A percentile compares a stretch with the other conserved stretches of the same genome.
These are phyloP conservation scores for Debaryomyces fabryi DNA, from an alignment of 1,139 yeast species.

Conservation along the genomic window DNA sequence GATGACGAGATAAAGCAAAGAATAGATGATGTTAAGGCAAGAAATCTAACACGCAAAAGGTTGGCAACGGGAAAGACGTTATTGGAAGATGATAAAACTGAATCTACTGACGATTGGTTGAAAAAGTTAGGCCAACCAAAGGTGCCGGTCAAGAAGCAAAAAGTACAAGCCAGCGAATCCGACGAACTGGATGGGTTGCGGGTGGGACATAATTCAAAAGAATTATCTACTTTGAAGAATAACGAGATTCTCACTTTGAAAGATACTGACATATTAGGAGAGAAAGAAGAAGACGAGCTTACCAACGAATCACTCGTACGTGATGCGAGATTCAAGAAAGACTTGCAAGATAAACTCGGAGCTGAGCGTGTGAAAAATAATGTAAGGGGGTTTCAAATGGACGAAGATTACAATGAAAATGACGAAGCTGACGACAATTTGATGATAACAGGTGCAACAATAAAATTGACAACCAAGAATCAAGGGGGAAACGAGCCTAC, in stretches of 20 bases:
- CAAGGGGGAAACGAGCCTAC: slow-evolving; percentile 11
- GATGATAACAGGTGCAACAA: slow-evolving; percentile 15
- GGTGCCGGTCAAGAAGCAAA: slow-evolving; percentile 11
- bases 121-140: slow-evolving; percentile 10
- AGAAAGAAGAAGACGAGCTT: slow-evolving; percentile 47
- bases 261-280: slow-evolving; percentile 58
- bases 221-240: slow-evolving; percentile 39
- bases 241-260: slow-evolving; percentile 66
- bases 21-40: slow-evolving; percentile 23
- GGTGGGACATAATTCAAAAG: slow-evolving; percentile 49
- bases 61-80: slow-evolving; percentile 21
- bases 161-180: background rate
- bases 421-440: slow-evolving; percentile 17
- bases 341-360: slow-evolving; percentile 25
- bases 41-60: slow-evolving; percentile 22
- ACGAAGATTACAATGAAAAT: slow-evolving; percentile 20
- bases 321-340: slow-evolving; percentile 28
- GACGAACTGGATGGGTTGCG: slow-evolving; percentile 22
- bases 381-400: slow-evolving; percentile 16
- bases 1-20: slow-evolving; percentile 17
- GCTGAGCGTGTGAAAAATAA: slow-evolving; percentile 30
- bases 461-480: slow-evolving; percentile 8
- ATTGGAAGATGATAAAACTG: slow-evolving; percentile 24
- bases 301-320: slow-evolving; percentile 45
- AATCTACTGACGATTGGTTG: slow-evolving; percentile 30